A percentile compares a stretch with the other conserved stretches of the same genome.
These are phyloP conservation scores for Tothia fuscella DNA, from an alignment of 2,329 filamentous ascomycete genomes.

Conservation along the genomic window DNA sequence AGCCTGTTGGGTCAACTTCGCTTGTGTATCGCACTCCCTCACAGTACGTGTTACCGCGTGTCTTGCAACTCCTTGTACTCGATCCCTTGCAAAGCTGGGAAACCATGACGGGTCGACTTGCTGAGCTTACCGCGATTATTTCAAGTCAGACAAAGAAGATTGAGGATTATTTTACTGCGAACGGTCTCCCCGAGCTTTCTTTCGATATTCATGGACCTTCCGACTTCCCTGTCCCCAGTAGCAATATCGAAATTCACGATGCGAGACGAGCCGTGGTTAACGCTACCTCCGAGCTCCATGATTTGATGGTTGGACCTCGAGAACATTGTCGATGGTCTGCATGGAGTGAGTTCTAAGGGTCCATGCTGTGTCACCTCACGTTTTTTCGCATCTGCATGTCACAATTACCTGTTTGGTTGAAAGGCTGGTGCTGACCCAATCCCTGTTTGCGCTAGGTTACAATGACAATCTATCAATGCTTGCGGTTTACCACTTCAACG, in stretches of 20 bases:
- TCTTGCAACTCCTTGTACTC: too few relatives aligned
- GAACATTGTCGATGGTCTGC: constrained; percentile 14
- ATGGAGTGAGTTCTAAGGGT: constrained; percentile 14
- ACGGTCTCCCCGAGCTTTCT: constrained; percentile 12
- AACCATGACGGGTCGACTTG: constrained; percentile 11
- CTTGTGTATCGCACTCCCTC: too few relatives aligned
- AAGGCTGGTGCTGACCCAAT: background rate
- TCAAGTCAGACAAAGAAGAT: constrained; percentile 14
- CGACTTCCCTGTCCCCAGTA: constrained; percentile 14
- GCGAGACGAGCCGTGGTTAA: constrained; percentile 14
- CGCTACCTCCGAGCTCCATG: constrained; percentile 16
- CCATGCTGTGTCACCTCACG: background rate
- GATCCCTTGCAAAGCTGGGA: too few relatives aligned
- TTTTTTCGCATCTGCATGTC: background rate
- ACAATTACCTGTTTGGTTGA: background rate
- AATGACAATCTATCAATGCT: constrained; percentile 24
- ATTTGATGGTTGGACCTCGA: constrained; percentile 15
- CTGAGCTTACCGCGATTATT: constrained; percentile 13
- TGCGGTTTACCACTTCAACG: constrained; percentile 40
- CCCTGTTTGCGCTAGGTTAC: constrained; percentile 3
- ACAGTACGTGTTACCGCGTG: too few relatives aligned
- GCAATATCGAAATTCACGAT: constrained; percentile 13
- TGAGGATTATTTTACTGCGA: constrained; percentile 11
- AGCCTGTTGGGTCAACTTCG: too few relatives aligned
- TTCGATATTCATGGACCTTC: constrained; percentile 13